These are phyloP conservation scores for Nematodospora valgi DNA, from an alignment of 805 yeast species.

Conservation along the genomic window DNA sequence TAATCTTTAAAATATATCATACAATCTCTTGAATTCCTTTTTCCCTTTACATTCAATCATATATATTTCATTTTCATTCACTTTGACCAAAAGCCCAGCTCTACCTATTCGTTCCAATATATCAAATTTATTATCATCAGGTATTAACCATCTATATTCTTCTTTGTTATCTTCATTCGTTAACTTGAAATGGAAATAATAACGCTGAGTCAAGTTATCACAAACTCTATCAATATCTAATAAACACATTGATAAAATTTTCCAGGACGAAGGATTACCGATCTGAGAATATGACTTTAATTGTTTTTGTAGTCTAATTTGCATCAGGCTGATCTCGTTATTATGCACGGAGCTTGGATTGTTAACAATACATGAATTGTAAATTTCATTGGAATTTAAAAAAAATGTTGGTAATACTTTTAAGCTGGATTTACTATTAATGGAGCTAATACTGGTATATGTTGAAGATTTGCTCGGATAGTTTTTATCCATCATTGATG, in stretches of 20 bases:
- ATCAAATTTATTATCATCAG: slow-evolving; percentile 24
- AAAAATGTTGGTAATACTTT: slow-evolving; percentile 2
- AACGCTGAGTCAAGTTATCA: slow-evolving; percentile 22
- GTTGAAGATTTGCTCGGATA: slow-evolving; percentile 23
- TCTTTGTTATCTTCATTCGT: slow-evolving; percentile 15
- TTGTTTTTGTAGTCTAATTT: slow-evolving; percentile 37
- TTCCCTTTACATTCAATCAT: slow-evolving; percentile 46
- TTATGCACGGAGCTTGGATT: slow-evolving; percentile 3
- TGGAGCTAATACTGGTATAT: slow-evolving; percentile 17
- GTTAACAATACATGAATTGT: slow-evolving; percentile 10
- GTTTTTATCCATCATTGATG: slow-evolving; percentile 35
- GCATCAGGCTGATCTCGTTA: slow-evolving; percentile 15
- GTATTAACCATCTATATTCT: slow-evolving; percentile 29
- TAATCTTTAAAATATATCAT: slow-evolving; percentile 20
- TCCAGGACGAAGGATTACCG: slow-evolving; percentile 40
- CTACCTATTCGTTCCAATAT: slow-evolving; percentile 38
- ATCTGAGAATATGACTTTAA: slow-evolving; percentile 25
- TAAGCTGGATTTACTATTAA: slow-evolving; percentile 7
- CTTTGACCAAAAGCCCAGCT: slow-evolving; percentile 39
- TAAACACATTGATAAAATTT: slow-evolving; percentile 37
- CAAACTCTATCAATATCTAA: slow-evolving; percentile 26
- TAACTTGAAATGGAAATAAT: slow-evolving; percentile 27
- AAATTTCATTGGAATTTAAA: slow-evolving; percentile 7
- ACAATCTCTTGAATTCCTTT: slow-evolving; percentile 32
- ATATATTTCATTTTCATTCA: slow-evolving; percentile 25